Percentiles rank a stretch among this genome's conserved stretches.
phyloP scores from a whole-genome alignment of 2,329 filamentous ascomycete species.

The Pseudogymnoascus sp. region DNA sequence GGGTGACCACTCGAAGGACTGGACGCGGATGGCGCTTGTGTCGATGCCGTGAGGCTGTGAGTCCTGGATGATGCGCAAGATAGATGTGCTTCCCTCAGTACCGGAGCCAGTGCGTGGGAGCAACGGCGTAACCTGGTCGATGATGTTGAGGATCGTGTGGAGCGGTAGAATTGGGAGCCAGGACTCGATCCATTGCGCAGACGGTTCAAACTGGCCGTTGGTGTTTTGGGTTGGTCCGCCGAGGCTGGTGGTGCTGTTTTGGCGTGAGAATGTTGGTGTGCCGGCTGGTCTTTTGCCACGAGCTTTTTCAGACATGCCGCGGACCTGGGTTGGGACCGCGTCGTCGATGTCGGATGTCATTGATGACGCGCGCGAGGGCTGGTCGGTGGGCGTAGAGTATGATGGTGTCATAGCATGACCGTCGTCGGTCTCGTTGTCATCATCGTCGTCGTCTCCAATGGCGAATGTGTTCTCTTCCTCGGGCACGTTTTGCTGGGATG shows the following conservation, averaged over 20 bases:
- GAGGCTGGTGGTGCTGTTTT: slow-evolving; percentile 81
- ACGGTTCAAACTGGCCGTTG: slow-evolving; percentile 63
- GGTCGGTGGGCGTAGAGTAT: slow-evolving; percentile 55
- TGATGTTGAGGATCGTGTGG: slow-evolving; percentile 73
- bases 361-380: slow-evolving; percentile 58
- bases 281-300: slow-evolving; percentile 90
- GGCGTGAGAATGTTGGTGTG: slow-evolving; percentile 71
- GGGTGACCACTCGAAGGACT: slow-evolving; percentile 91
- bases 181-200: slow-evolving; percentile 77
- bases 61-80: slow-evolving; percentile 46
- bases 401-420: slow-evolving; percentile 47
- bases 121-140: slow-evolving; percentile 53
- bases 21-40: slow-evolving; percentile 63
- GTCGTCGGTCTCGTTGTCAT: slow-evolving; percentile 43
- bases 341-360: slow-evolving; percentile 61
- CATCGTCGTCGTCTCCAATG: slow-evolving; percentile 73
- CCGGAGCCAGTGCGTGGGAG: slow-evolving; percentile 38
- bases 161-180: slow-evolving; percentile 90
- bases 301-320: slow-evolving; percentile 95
- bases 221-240: neutral
- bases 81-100: slow-evolving; percentile 37
- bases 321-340: slow-evolving; percentile 69
- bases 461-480: slow-evolving; percentile 77
- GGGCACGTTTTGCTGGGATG: slow-evolving; percentile 56
- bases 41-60: slow-evolving; percentile 65